Base-by-base conservation (phyloP, 495 filamentous ascomycete species). In the Xylaria scruposa region DNA sequence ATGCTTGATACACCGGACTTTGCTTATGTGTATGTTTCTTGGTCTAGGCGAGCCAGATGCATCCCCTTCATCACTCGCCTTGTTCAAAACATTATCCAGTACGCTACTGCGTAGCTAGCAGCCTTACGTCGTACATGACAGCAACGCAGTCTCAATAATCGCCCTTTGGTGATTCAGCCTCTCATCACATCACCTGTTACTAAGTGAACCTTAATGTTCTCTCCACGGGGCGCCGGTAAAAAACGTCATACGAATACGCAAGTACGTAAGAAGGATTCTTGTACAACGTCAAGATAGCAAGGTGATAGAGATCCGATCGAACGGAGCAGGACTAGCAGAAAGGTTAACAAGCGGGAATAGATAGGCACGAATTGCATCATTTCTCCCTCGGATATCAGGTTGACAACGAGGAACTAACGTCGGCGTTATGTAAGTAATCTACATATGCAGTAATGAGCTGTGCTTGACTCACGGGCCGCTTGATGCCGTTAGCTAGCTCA, bases 231-330 rank as follows among this genome's bases (percentile, higher is more conserved):
- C 2, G 9, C 58, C 10, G 58, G 9, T 12, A 60, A 60, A 60
- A 60, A 60, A 38, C 58, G 58, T 60, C 58, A 60, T 60, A 38
- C 19, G 58, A 60, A 59, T 33, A 36, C 54, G 31, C 4, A 1
- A 36, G 33, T 38, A 21, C 33, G 33, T 38, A 38, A 60, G 58
- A 21, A 60, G 31, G 29, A 36, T 10, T 59, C 13, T 12, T 33
- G 21, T 8, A 46, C 8, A 59, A 59, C 54, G 21, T 36, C 31
- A 36, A 26, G 31, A 60, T 8, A 60, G 17, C 33, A 19, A 60
- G 58, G 58, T 60, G 31, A 31, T 5, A 38, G 29, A 24, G 19
- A 58, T 17, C 17, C 7, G 54, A 33, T 31, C 54, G 38, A 42
- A 60, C 31, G 17, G 15, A 59, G 8, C 56, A 36, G 9, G 8